Conservation (phyloP, 108 stramenopile species). For the Hondaea fermentalgiana region DNA sequence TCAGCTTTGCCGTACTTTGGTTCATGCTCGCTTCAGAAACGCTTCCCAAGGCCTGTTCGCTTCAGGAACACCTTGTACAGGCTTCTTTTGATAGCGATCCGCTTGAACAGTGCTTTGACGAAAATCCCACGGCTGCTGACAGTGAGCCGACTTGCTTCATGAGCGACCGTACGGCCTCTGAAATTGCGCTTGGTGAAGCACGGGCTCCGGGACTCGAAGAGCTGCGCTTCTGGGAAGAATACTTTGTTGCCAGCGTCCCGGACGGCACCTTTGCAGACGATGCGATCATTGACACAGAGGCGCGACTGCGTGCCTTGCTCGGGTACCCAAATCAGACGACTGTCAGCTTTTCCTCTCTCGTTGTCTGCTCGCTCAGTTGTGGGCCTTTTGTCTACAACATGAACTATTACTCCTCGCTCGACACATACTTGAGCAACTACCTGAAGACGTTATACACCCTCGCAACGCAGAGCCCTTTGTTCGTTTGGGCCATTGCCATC, state of each 20-base stretch:
- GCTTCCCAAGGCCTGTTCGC: background rate
- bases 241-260: background rate
- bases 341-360: background rate
- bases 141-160: background rate
- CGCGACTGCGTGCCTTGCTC: background rate
- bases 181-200: background rate
- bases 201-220: background rate
- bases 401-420: background rate
- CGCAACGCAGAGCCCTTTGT: background rate
- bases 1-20: background rate
- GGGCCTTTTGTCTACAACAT: background rate
- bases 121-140: background rate
- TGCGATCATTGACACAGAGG: background rate
- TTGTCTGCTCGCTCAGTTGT: background rate
- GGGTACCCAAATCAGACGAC: background rate
- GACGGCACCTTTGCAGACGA: background rate
- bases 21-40: background rate
- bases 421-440: background rate
- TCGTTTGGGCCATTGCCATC: background rate
- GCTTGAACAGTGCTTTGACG: background rate
- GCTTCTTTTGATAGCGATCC: background rate
- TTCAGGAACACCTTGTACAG: background rate
- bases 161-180: background rate
- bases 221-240: constrained; percentile 7
- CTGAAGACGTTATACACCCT: background rate